Percentiles rank a stretch among this genome's conserved stretches.
Evolutionary conservation across 768 basidiomycete species (phyloP).

Genomic region (Hysterangium stoloniferum): DNA sequence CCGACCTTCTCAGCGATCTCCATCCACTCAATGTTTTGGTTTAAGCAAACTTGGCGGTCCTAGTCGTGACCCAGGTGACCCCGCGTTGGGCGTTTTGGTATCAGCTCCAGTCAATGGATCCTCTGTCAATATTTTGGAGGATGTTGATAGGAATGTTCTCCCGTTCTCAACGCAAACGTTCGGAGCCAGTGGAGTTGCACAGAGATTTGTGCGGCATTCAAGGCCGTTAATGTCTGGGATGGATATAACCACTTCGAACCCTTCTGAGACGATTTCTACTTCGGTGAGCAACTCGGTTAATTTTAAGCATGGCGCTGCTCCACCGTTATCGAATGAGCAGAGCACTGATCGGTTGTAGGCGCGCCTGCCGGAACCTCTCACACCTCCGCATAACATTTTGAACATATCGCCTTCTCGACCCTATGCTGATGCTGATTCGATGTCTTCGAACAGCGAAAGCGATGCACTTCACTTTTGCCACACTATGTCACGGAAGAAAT

Average conservation of each 20-base stretch:
- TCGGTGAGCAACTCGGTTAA: constrained; percentile 31
- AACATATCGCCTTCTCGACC: background rate
- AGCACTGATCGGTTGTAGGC: constrained; percentile 8
- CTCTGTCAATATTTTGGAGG: too few relatives aligned
- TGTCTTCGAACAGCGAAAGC: constrained; percentile 4
- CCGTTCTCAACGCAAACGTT: constrained; percentile 11
- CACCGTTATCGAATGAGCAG: background rate
- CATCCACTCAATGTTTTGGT: constrained; percentile 15
- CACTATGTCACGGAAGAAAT: background rate
- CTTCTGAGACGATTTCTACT: constrained; percentile 26
- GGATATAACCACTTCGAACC: background rate
- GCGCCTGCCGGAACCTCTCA: background rate
- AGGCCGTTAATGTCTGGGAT: background rate
- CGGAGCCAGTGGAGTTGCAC: constrained; percentile 7
- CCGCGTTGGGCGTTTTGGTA: background rate
- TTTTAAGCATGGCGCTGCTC: constrained; percentile 6
- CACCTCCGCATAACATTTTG: background rate
- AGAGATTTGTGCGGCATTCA: background rate
- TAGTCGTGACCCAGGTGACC: background rate
- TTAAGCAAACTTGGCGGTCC: constrained; percentile 13
- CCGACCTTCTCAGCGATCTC: background rate
- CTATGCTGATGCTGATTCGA: background rate
- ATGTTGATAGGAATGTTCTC: background rate
- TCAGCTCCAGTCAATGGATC: too few relatives aligned
- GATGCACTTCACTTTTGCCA: background rate